phyloP scores from a whole-genome alignment of 331 rosid genomes.

The Malus hybrid region DNA sequence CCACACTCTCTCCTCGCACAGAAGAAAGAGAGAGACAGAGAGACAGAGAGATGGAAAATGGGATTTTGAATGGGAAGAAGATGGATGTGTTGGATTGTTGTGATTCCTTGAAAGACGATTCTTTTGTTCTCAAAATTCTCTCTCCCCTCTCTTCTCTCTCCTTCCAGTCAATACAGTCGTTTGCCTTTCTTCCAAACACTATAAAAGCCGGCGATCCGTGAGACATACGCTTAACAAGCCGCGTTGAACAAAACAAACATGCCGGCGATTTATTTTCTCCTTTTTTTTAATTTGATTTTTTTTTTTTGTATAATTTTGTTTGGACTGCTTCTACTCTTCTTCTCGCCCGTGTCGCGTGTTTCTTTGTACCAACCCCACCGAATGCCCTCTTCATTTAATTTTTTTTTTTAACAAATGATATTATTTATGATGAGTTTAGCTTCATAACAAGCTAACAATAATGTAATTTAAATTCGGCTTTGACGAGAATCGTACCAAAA shows the following conservation, averaged over 20 bases:
- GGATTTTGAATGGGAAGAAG: neutral
- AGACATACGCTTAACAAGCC: too few species aligned
- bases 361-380: too few species aligned
- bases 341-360: neutral
- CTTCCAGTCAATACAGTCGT: neutral
- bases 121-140: neutral
- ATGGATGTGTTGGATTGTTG: neutral
- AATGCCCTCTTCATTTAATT: too few species aligned
- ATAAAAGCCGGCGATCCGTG: constrained; percentile 2
- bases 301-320: too few species aligned
- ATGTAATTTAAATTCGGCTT: too few species aligned
- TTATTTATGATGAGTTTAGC: fast-evolving
- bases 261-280: too few species aligned
- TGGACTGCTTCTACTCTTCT: neutral
- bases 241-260: too few species aligned
- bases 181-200: constrained; percentile 3
- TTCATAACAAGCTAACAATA: too few species aligned
- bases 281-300: neutral
- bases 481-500: too few species aligned
- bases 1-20: neutral
- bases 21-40: neutral
- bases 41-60: neutral
- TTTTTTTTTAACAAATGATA: too few species aligned
- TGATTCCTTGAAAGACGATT: neutral
- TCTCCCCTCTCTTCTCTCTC: neutral